Evolutionary conservation across 2,329 filamentous ascomycete genomes (phyloP), one percentile per base, ranked within the genome.

Genomic region (Pseudocercospora pini-densiflorae): DNA sequence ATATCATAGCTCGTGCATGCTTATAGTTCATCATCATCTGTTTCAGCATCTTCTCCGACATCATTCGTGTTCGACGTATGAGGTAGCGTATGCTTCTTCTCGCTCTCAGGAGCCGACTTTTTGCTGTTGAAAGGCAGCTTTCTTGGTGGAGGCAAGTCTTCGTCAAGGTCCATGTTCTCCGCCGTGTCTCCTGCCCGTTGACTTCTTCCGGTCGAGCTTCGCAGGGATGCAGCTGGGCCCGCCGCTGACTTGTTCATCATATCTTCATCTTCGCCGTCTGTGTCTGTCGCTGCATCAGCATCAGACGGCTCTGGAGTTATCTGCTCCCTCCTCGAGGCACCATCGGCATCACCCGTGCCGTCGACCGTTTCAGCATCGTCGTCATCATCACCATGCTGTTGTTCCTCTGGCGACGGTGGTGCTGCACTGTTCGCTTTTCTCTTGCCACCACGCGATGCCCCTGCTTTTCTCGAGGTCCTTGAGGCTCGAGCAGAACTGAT

Each of bases 361-460:
- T 74, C 71, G 6, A 70, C 70, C 59, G 63, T 62, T 19, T 74
- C 72, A 9, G 54, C 57, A 21, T 74, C 77, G 19, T 74, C 77
- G 19, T 80, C 74, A 5, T 74, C 70, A 29, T 78, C 76, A 16
- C 80, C 77, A 24, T 79, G 77, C 0, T 80, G 77, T 27, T 84
- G 85, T 64, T 81, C 84, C 2, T 77, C 80, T 0, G 81, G 82
- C 8, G 64, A 61, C 23, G 77, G 78, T 7, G 77, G 74, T 1
- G 78, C 77, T 19, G 75, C 76, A 19, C 47, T 67, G 54, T 68
- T 69, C 3, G 74, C 75, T 65, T 78, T 78, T 14, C 77, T 73
- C 68, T 79, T 79, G 23, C 71, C 69, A 29, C 64, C 63, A 43
- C 77, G 71, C 27, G 77, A 77, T 43, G 61, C 58, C 29, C 63